A percentile compares a stretch with the other conserved stretches of the same genome.
phyloP scores from a whole-genome alignment of 2,329 filamentous ascomycete genomes.

The Drechslerella stenobrocha region DNA sequence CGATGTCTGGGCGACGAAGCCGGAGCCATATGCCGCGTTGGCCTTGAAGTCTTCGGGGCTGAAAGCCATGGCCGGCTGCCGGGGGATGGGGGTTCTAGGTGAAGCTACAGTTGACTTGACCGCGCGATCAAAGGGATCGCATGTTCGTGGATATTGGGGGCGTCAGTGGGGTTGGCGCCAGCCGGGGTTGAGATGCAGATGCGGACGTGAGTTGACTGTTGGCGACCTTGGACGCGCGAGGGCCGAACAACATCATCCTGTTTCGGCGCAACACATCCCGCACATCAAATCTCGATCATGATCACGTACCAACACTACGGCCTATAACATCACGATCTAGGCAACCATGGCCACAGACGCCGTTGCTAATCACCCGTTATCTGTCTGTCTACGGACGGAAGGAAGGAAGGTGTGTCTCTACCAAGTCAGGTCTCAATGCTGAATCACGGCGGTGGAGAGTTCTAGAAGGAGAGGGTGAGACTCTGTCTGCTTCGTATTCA shows the following conservation, averaged over 20 bases:
- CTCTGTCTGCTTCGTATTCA: not conserved
- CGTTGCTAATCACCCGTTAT: too few species aligned
- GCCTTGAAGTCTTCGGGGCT: constrained; percentile 44
- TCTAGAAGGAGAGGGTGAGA: not conserved
- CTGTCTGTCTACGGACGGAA: too few species aligned
- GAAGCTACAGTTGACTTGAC: not conserved
- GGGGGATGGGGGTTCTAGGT: constrained; percentile 7
- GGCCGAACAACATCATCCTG: too few species aligned
- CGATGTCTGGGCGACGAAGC: constrained; percentile 45
- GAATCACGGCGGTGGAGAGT: too few species aligned
- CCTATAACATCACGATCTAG: not conserved
- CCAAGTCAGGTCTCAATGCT: too few species aligned
- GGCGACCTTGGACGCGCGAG: too few species aligned
- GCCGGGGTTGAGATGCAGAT: too few species aligned
- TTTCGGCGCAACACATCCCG: not conserved
- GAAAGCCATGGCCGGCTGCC: constrained; percentile 27
- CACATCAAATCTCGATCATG: not conserved
- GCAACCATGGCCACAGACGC: not conserved
- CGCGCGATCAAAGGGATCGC: constrained; percentile 32
- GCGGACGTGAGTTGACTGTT: too few species aligned
- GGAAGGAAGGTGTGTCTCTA: too few species aligned
- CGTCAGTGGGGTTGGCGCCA: too few species aligned
- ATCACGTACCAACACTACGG: not conserved
- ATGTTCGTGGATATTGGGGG: constrained; percentile 11
- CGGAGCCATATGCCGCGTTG: constrained; percentile 30